phyloP scores from a whole-genome alignment of 164 flowering plant genomes.

The grape (Vitis vinifera) region ASM3070453v1 NC_081805.1:23140501-23141000 shows the following conservation, averaged over 20 bases:
- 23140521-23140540: slow-evolving; percentile 35
- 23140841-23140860: slow-evolving; percentile 27
- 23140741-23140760: slow-evolving; percentile 26
- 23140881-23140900: slow-evolving; percentile 25
- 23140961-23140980: slow-evolving; percentile 26
- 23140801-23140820: not conserved
- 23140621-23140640: slow-evolving; percentile 39
- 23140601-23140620: slow-evolving; percentile 49
- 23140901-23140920: slow-evolving; percentile 2
- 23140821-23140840: slow-evolving; percentile 13
- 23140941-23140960: slow-evolving; percentile 39
- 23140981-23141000: slow-evolving; percentile 34
- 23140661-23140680: slow-evolving; percentile 30
- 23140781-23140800: slow-evolving; percentile 14
- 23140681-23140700: slow-evolving; percentile 16
- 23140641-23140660: slow-evolving; percentile 8
- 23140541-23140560: slow-evolving; percentile 21
- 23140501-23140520: slow-evolving; percentile 27
- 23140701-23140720: slow-evolving; percentile 31
- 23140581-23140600: slow-evolving; percentile 42
- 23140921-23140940: slow-evolving; percentile 26
- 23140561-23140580: slow-evolving; percentile 23
- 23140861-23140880: slow-evolving; percentile 21
- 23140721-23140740: slow-evolving; percentile 19
- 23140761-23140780: slow-evolving; percentile 18